Percentiles rank a stretch among this genome's conserved stretches.
Conservation (phyloP, 192 early-diverging fungal genomes). For the Phycomyces blakesleeanus region DNA sequence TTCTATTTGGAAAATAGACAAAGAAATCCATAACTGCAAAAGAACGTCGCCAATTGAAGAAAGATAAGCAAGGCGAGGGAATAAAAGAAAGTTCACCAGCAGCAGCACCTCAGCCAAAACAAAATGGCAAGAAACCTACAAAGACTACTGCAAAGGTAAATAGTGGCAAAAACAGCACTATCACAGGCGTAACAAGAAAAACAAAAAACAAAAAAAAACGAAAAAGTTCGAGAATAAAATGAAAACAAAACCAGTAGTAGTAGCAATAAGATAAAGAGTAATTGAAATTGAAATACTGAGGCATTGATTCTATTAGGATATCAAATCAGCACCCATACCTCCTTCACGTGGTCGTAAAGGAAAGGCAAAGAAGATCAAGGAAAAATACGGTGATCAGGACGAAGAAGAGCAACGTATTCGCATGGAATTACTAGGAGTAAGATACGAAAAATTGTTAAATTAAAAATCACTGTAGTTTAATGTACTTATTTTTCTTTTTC, state of each 20-base stretch:
- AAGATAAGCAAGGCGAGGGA: conserved; percentile 36
- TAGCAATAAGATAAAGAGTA: too few relatives aligned
- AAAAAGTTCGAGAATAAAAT: too few relatives aligned
- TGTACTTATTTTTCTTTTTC: conserved; percentile 1
- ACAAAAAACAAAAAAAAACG: too few relatives aligned
- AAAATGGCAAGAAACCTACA: conserved; percentile 23
- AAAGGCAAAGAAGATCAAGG: conserved; percentile 89
- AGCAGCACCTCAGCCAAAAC: conserved; percentile 3
- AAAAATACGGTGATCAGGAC: conserved; percentile 93
- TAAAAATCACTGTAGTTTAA: not conserved
- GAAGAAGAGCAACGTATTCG: conserved; percentile 86
- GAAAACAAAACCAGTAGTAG: too few relatives aligned
- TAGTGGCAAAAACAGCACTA: too few relatives aligned
- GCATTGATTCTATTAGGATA: conserved; percentile 12
- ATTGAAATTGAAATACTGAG: not conserved
- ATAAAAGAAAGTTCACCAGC: conserved; percentile 3
- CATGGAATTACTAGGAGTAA: conserved; percentile 75
- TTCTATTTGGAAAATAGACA: conserved; percentile 20
- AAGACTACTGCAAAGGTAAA: conserved; percentile 25
- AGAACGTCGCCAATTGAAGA: conserved; percentile 79
- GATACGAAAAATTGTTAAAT: conserved; percentile 6
- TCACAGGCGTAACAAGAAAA: too few relatives aligned
- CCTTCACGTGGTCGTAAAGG: conserved; percentile 78
- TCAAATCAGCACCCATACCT: conserved; percentile 19
- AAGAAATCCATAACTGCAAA: conserved; percentile 68